A percentile compares a stretch with the other conserved stretches of the same genome.
Evolutionary conservation across 768 basidiomycete species (phyloP).

Genomic region (Leccinum uliginosum): DNA sequence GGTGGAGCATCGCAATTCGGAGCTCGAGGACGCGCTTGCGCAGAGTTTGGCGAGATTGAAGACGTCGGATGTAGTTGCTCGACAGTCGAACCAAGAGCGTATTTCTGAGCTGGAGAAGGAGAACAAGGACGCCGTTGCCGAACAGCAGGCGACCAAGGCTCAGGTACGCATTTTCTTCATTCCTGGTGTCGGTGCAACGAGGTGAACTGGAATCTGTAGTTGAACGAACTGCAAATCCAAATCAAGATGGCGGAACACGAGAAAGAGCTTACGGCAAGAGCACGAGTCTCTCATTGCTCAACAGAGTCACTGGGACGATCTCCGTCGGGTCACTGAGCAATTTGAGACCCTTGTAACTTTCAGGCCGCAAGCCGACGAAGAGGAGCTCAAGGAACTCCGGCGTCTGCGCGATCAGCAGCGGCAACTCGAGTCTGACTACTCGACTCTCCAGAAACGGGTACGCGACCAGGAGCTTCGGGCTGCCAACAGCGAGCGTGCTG

Average conservation of each 20-base stretch:
- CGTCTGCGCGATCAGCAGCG: slow-evolving; percentile 55
- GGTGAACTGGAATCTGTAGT: slow-evolving; percentile 34
- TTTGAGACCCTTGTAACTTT: slow-evolving; percentile 61
- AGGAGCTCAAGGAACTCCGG: slow-evolving; percentile 69
- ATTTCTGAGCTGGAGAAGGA: slow-evolving; percentile 59
- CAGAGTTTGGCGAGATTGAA: slow-evolving; percentile 70
- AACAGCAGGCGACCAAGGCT: slow-evolving; percentile 52
- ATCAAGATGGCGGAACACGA: slow-evolving; percentile 55
- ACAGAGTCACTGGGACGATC: slow-evolving; percentile 72
- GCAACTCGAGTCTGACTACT: slow-evolving; percentile 63
- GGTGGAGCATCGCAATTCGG: slow-evolving; percentile 47
- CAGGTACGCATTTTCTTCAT: slow-evolving; percentile 44
- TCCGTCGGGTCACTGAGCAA: slow-evolving; percentile 67
- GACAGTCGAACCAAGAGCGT: slow-evolving; percentile 56
- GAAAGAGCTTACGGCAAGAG: slow-evolving; percentile 58
- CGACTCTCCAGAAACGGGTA: slow-evolving; percentile 62
- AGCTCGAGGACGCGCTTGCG: slow-evolving; percentile 70
- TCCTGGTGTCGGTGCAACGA: not conserved
- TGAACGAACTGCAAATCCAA: slow-evolving; percentile 58
- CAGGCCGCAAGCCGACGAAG: slow-evolving; percentile 60
- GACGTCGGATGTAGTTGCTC: slow-evolving; percentile 63
- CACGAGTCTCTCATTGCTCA: slow-evolving; percentile 58
- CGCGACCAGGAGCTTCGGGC: slow-evolving; percentile 68
- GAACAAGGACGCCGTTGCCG: slow-evolving; percentile 50
- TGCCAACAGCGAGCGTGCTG: slow-evolving; percentile 56